Conservation (phyloP, 2,329 filamentous ascomycete genomes). For the Nemania bipapillata region DNA sequence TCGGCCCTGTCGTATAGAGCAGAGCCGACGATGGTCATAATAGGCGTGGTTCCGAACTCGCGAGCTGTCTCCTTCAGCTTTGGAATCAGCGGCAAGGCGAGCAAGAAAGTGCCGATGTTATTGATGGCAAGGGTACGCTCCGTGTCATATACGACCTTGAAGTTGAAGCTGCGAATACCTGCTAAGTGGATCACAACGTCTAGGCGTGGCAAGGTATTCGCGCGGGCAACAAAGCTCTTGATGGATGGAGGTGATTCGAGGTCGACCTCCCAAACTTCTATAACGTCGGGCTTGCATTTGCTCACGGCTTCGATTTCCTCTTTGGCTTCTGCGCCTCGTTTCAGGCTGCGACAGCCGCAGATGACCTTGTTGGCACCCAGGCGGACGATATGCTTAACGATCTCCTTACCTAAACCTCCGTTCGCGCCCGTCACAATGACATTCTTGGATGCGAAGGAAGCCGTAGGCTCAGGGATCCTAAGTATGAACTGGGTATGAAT, state of each 20-base stretch:
- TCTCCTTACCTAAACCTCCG: constrained; percentile 57
- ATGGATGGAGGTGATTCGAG: constrained; percentile 55
- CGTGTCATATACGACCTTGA: constrained; percentile 51
- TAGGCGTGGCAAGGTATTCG: constrained; percentile 52
- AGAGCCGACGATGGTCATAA: constrained; percentile 34
- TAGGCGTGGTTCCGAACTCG: constrained; percentile 53
- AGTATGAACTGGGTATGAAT: background rate
- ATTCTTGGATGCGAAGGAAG: background rate
- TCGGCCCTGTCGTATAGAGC: no score
- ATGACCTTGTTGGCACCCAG: constrained; percentile 57
- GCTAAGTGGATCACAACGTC: constrained; percentile 60
- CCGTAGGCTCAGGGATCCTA: background rate
- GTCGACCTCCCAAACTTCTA: constrained; percentile 60
- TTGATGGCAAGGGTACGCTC: constrained; percentile 60
- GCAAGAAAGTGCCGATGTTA: constrained; percentile 57
- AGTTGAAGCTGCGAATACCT: constrained; percentile 37
- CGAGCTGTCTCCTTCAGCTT: no score
- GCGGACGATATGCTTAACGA: constrained; percentile 55
- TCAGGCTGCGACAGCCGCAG: constrained; percentile 55
- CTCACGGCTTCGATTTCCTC: constrained; percentile 51
- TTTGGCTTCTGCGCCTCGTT: constrained; percentile 57
- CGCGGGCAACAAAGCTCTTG: constrained; percentile 53
- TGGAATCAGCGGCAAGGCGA: constrained; percentile 59
- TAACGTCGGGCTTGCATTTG: constrained; percentile 21
- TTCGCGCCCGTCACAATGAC: constrained; percentile 60